These are phyloP conservation scores for Parafenestella ontariensis DNA, from an alignment of 2,329 filamentous ascomycete genomes.

Conservation along the genomic window DNA sequence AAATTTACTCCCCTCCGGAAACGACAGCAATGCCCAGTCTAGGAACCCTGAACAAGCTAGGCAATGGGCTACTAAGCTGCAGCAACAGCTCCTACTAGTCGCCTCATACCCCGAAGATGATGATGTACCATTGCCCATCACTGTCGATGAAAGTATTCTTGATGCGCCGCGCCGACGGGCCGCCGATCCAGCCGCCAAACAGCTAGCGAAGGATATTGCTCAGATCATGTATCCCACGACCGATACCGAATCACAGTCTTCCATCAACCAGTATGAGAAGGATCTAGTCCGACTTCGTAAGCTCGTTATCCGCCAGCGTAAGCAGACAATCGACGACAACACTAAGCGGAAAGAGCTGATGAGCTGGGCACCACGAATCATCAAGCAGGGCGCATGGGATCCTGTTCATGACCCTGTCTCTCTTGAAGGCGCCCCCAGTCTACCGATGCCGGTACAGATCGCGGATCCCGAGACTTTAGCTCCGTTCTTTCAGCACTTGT, in stretches of 20 bases:
- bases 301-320: slow-evolving; percentile 27
- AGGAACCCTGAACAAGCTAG: background rate
- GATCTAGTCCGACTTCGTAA: slow-evolving; percentile 32
- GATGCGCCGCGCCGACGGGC: slow-evolving; percentile 34
- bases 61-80: slow-evolving; percentile 23
- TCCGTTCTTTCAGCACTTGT: slow-evolving; percentile 49
- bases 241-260: slow-evolving; percentile 17
- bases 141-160: slow-evolving; percentile 27
- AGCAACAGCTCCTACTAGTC: slow-evolving; percentile 11
- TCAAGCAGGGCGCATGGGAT: slow-evolving; percentile 47
- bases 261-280: slow-evolving; percentile 40
- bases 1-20: background rate
- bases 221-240: slow-evolving; percentile 29
- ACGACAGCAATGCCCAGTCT: background rate
- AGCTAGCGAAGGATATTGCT: slow-evolving; percentile 27
- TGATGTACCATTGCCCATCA: slow-evolving; percentile 12
- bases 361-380: slow-evolving; percentile 37
- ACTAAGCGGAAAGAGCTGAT: slow-evolving; percentile 23
- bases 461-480: slow-evolving; percentile 39
- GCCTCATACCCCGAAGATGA: slow-evolving; percentile 11
- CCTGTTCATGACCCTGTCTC: slow-evolving; percentile 38
- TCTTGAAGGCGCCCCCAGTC: slow-evolving; percentile 35
- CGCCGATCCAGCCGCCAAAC: slow-evolving; percentile 19
- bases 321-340: slow-evolving; percentile 21
- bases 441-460: slow-evolving; percentile 50